phyloP scores from a whole-genome alignment of 1,139 yeast genomes.

The Blastobotrys malaysiensis region DNA sequence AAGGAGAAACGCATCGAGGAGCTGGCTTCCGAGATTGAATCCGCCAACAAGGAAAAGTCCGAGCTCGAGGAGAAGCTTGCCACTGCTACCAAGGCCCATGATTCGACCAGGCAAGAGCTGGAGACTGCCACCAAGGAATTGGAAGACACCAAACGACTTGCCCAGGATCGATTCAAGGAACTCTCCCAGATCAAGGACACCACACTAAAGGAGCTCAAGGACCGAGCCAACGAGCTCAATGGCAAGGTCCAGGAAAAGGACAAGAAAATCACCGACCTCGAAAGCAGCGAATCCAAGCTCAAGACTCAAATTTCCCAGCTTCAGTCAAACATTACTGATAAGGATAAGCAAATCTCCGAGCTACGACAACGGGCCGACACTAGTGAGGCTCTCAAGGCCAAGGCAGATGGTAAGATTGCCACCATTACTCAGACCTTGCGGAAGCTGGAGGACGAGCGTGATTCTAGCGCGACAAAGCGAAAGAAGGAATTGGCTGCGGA shows the following conservation, averaged over 20 bases:
- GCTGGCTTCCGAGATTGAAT: background rate
- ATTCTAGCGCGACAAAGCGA: constrained; percentile 38
- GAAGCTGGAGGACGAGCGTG: constrained; percentile 26
- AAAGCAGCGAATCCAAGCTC: background rate
- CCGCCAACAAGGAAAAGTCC: background rate
- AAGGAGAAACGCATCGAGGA: background rate
- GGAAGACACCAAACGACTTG: constrained; percentile 2
- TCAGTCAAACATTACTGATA: constrained; percentile 23
- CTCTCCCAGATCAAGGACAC: constrained; percentile 3
- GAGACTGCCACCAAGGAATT: constrained; percentile 7
- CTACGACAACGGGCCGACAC: constrained; percentile 17
- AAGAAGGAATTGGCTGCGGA: constrained; percentile 37
- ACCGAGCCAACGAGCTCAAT: background rate
- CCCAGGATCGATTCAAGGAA: constrained; percentile 11
- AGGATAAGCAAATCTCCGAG: constrained; percentile 19
- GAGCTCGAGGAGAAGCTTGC: background rate
- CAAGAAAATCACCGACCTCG: background rate
- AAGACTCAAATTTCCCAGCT: constrained; percentile 23
- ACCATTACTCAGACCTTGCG: constrained; percentile 25
- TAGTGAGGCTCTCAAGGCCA: constrained; percentile 18
- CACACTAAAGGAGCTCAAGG: constrained; percentile 2
- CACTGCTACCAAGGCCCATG: constrained; percentile 1
- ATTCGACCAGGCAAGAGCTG: background rate
- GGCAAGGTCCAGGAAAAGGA: background rate
- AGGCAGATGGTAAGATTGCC: constrained; percentile 26